phyloP scores from a whole-genome alignment of 2,329 filamentous ascomycete genomes.

The Pestalotiopsis sp. region DNA sequence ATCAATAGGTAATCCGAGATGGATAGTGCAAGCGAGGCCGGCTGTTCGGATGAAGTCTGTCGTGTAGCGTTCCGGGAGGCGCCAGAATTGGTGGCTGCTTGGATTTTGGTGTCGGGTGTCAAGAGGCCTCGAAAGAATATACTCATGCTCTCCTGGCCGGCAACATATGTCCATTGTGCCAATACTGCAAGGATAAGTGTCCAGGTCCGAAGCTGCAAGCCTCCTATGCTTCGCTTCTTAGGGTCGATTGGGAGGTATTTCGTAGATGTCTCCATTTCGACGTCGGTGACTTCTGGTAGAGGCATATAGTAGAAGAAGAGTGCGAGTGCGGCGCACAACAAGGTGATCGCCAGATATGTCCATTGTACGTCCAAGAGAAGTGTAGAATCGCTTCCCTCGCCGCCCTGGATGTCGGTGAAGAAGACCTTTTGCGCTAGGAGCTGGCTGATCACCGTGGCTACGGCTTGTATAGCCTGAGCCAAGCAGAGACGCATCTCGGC shows the following conservation, averaged over 20 bases:
- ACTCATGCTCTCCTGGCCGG: slow-evolving; percentile 67
- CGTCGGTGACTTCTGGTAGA: slow-evolving; percentile 59
- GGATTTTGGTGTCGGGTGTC: slow-evolving; percentile 27
- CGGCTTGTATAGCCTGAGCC: slow-evolving; percentile 75
- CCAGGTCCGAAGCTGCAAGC: slow-evolving; percentile 54
- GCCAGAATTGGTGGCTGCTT: slow-evolving; percentile 20
- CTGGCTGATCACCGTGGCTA: slow-evolving; percentile 71
- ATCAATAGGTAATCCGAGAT: slow-evolving; percentile 69
- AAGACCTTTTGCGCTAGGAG: slow-evolving; percentile 74
- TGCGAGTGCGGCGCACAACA: slow-evolving; percentile 70
- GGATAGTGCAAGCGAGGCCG: slow-evolving; percentile 50
- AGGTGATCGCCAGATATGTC: slow-evolving; percentile 80
- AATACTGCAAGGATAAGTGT: slow-evolving; percentile 69
- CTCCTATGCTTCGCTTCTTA: slow-evolving; percentile 46
- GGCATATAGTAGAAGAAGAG: slow-evolving; percentile 70
- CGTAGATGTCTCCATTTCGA: slow-evolving; percentile 51
- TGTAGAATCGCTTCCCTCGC: slow-evolving; percentile 31
- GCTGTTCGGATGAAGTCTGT: slow-evolving; percentile 39
- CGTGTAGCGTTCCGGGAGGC: slow-evolving; percentile 31
- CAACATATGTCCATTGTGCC: slow-evolving; percentile 79
- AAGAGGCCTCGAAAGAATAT: slow-evolving; percentile 60
- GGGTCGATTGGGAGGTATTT: slow-evolving; percentile 50
- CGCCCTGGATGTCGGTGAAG: slow-evolving; percentile 58
- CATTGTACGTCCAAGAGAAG: slow-evolving; percentile 76
- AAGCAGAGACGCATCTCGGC: slow-evolving; percentile 74